Evolutionary conservation across 805 yeast genomes (phyloP).

Genomic region (Debaryomyces castellii): DNA sequence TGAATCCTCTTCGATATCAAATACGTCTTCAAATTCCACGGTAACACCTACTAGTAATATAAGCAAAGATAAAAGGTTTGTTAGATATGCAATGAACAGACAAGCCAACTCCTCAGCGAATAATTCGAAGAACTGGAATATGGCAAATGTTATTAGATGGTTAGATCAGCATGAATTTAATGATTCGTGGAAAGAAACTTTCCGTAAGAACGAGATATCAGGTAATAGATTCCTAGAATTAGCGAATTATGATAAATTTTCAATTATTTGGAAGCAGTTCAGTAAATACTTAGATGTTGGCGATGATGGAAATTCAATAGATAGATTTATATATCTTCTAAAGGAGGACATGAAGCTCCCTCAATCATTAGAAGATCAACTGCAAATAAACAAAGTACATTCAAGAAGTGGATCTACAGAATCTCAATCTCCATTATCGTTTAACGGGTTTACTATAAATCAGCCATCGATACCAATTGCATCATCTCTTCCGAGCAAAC

Average conservation of each 20-base stretch:
- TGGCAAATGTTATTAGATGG: conserved; percentile 68
- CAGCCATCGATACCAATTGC: not conserved
- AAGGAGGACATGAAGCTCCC: conserved; percentile 2
- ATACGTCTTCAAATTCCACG: conserved; percentile 29
- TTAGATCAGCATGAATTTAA: conserved; percentile 67
- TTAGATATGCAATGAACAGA: conserved; percentile 42
- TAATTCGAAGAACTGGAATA: conserved; percentile 67
- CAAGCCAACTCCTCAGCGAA: conserved; percentile 24
- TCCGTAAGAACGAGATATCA: conserved; percentile 53
- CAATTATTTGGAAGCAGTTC: conserved; percentile 47
- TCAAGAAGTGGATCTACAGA: conserved; percentile 16
- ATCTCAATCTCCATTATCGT: conserved; percentile 15
- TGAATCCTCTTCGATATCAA: conserved; percentile 34
- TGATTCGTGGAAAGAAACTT: conserved; percentile 68
- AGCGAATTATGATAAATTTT: conserved; percentile 57
- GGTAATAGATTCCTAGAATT: conserved; percentile 67
- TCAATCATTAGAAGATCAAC: not conserved
- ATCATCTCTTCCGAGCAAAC: conserved; percentile 15
- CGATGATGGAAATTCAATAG: conserved; percentile 50
- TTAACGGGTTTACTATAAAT: conserved; percentile 1
- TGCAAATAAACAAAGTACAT: conserved; percentile 6
- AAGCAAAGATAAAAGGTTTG: conserved; percentile 40
- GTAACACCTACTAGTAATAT: conserved; percentile 3
- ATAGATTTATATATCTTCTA: conserved; percentile 40
- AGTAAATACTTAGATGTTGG: conserved; percentile 27